Conservation (phyloP, 164 flowering plant species). For the Taxillus chinensis region DNA sequence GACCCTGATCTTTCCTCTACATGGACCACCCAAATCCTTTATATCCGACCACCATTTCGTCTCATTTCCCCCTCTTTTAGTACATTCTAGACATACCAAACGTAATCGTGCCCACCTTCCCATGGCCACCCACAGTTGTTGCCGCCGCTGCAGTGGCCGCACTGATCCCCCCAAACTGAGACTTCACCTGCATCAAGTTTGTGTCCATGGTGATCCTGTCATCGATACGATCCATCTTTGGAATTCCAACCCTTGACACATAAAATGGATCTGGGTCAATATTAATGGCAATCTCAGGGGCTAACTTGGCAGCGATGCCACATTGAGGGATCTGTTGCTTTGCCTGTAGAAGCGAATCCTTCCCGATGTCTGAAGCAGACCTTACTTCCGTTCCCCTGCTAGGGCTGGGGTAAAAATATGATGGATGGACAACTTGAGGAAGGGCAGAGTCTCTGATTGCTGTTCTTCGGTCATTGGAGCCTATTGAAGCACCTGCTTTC, state of each 20-base stretch:
- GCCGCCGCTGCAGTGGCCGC: conserved; percentile 33
- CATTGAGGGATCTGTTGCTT: conserved; percentile 33
- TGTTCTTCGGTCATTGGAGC: conserved; percentile 44
- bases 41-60: background rate
- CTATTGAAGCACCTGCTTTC: conserved; percentile 29
- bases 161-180: conserved; percentile 43
- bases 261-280: conserved; percentile 50
- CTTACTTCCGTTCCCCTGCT: conserved; percentile 30
- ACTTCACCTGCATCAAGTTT: conserved; percentile 46
- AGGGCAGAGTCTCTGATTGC: conserved; percentile 32
- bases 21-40: background rate
- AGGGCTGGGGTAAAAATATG: conserved; percentile 31
- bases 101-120: conserved; percentile 61
- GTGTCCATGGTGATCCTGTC: conserved; percentile 39
- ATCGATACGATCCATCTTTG: conserved; percentile 25
- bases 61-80: conserved; percentile 10
- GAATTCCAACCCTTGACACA: conserved; percentile 28
- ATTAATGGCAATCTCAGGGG: conserved; percentile 59
- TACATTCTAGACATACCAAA: conserved; percentile 68
- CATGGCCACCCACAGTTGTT: conserved; percentile 31
- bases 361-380: conserved; percentile 19
- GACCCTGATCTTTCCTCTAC: background rate
- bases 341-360: conserved; percentile 18
- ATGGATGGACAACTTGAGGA: conserved; percentile 34
- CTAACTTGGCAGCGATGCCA: conserved; percentile 35